Conservation (phyloP, 495 filamentous ascomycete genomes). For the Saxophila tyrrhenica region DNA sequence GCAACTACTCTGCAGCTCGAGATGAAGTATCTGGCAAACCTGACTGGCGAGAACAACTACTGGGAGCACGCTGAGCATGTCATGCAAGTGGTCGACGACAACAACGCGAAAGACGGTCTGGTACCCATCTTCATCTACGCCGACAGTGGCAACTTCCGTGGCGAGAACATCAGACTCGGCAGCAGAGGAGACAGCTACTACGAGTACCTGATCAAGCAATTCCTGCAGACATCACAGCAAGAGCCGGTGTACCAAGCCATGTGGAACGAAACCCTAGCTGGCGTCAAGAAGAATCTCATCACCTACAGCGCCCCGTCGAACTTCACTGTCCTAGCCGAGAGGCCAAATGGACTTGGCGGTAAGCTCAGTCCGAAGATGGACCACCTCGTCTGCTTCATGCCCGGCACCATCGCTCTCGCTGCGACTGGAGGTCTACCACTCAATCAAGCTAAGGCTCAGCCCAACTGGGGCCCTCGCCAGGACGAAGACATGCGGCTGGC, state of each 20-base stretch:
- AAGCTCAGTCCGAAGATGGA: constrained; percentile 83
- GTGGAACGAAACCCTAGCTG: constrained; percentile 77
- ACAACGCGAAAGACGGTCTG: constrained; percentile 66
- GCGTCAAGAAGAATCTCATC: constrained; percentile 83
- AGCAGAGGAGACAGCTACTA: constrained; percentile 96
- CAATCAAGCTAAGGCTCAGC: constrained; percentile 56
- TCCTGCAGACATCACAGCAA: constrained; percentile 77
- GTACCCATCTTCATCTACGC: constrained; percentile 84
- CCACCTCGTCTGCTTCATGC: constrained; percentile 95
- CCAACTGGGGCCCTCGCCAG: constrained; percentile 62
- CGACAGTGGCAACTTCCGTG: constrained; percentile 64
- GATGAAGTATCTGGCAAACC: constrained; percentile 91
- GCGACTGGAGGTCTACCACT: constrained; percentile 69
- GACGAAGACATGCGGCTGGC: constrained; percentile 79
- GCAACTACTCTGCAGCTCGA: constrained; percentile 87
- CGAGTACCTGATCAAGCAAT: constrained; percentile 96
- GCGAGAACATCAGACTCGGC: constrained; percentile 78
- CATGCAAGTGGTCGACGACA: constrained; percentile 77
- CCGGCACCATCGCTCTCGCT: constrained; percentile 84
- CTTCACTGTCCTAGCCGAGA: constrained; percentile 78
- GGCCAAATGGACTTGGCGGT: constrained; percentile 58
- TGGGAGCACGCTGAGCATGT: constrained; percentile 87
- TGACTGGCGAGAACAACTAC: constrained; percentile 84
- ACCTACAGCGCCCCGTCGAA: constrained; percentile 71
- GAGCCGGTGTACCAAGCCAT: constrained; percentile 82